These are phyloP conservation scores for Phyllosticta capitalensis DNA, from an alignment of 2,329 filamentous ascomycete genomes.

Conservation along the genomic window DNA sequence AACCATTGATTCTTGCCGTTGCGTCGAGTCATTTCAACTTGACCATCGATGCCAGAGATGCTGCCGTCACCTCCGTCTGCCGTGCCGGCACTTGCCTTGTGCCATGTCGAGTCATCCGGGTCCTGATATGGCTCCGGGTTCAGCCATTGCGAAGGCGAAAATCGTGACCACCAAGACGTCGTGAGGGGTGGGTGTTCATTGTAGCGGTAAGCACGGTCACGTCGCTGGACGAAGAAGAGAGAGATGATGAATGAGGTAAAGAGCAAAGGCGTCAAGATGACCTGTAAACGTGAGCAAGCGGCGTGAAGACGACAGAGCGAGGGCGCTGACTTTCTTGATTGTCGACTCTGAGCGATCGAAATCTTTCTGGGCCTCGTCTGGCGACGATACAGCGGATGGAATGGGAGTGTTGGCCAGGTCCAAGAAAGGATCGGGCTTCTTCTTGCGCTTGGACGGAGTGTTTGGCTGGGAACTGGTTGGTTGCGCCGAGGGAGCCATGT, in stretches of 20 bases:
- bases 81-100: slow-evolving; percentile 13
- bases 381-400: slow-evolving; percentile 17
- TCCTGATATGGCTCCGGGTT: slow-evolving; percentile 38
- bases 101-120: slow-evolving; percentile 20
- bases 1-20: slow-evolving; percentile 22
- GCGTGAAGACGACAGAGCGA: neutral
- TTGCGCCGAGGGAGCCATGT: neutral
- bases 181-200: slow-evolving; percentile 22
- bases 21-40: neutral
- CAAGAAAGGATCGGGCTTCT: slow-evolving; percentile 20
- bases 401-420: slow-evolving; percentile 19
- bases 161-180: slow-evolving; percentile 30
- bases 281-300: slow-evolving; percentile 14
- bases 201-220: slow-evolving; percentile 42
- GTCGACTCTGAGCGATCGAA: slow-evolving; percentile 15
- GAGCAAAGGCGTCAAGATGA: slow-evolving; percentile 53
- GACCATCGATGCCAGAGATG: slow-evolving; percentile 1
- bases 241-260: slow-evolving; percentile 58
- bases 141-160: slow-evolving; percentile 26
- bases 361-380: slow-evolving; percentile 11
- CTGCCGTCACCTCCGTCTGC: slow-evolving; percentile 13
- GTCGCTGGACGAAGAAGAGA: slow-evolving; percentile 52
- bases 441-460: slow-evolving; percentile 4
- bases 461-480: neutral
- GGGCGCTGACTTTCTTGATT: slow-evolving; percentile 18